A percentile compares a stretch with the other conserved stretches of the same genome.
Evolutionary conservation across 2,329 filamentous ascomycete species (phyloP).

Genomic region (Trichophyton simii): DNA sequence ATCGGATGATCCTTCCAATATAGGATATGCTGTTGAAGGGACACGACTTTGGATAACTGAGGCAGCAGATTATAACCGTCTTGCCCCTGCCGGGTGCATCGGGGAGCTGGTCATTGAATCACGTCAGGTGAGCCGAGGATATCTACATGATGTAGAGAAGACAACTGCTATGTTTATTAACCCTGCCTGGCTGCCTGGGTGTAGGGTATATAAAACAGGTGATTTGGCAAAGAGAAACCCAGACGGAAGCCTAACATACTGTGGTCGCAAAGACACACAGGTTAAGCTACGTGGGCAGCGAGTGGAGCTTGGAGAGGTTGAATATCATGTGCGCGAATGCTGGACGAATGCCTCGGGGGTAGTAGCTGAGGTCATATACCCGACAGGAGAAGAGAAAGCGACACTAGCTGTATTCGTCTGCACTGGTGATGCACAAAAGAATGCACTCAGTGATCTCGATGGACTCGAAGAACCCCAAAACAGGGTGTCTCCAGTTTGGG

Average conservation of each 20-base stretch:
- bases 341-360: conserved; percentile 35
- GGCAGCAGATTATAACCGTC: conserved; percentile 22
- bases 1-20: conserved; percentile 27
- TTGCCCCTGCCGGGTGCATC: conserved; percentile 43
- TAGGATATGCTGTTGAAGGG: conserved; percentile 20
- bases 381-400: conserved; percentile 32
- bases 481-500: not conserved
- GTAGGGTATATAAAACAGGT: conserved; percentile 26
- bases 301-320: conserved; percentile 26
- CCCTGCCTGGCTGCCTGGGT: conserved; percentile 21
- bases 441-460: not conserved
- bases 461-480: not conserved
- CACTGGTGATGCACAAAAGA: conserved; percentile 15
- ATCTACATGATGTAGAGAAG: conserved; percentile 28
- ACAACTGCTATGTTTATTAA: conserved; percentile 43
- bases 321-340: conserved; percentile 17
- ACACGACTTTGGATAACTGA: conserved; percentile 27
- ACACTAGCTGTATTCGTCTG: conserved; percentile 37
- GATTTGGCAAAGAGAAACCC: conserved; percentile 23
- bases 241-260: conserved; percentile 21
- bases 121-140: conserved; percentile 34
- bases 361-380: conserved; percentile 39
- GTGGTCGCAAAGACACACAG: conserved; percentile 25
- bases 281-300: conserved; percentile 27
- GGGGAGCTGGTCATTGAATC: conserved; percentile 52